Evolutionary conservation across 208 protist species (phyloP), one percentile per base, ranked within the genome.

Genomic region (Trypanosoma cruzi): DNA sequence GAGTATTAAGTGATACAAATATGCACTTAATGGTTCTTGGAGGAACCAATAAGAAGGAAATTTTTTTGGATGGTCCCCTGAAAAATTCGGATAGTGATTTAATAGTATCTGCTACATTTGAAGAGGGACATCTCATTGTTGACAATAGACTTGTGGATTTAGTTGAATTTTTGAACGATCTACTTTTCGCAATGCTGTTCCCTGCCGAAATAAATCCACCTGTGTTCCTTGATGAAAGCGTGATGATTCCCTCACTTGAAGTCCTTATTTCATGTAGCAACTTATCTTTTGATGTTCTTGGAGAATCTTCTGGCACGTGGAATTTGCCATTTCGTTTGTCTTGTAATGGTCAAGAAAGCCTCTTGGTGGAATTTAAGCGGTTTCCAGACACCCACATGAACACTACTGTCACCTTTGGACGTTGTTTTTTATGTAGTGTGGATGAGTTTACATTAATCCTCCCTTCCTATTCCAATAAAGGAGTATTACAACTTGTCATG

Each of bases 321-420:
- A 63, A 34, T 6, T 29, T 29, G 18, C 65, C 65, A 24, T 71
- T 71, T 56, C 18, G 20, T 46, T 60, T 71, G 18, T 55, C 6
- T 22, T 71, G 53, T 40, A 46, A 61, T 6, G 55, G 55, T 63
- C 37, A 29, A 20, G 24, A 55, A 22, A 54, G 65, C 8, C 65
- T 71, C 46, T 37, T 56, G 28, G 49, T 71, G 26, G 44, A 56
- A 10, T 34, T 63, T 11, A 55, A 55, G 40, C 65, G 54, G 46
- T 71, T 63, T 63, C n/a, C 26, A 56, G 66, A 62, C 29, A 71
- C 66, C 10, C 28, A 56, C 44, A 71, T 71, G 66, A 64, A 54
- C 6, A 40, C 42, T 3, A 46, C 8, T 46, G 10, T 71, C 20
- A 61, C 18, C 4, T 18, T 62, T 62, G 54, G 53, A 16, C 29